These are phyloP conservation scores for Luffa acutangula DNA, from an alignment of 306 rosid species.

Conservation along the genomic window DNA sequence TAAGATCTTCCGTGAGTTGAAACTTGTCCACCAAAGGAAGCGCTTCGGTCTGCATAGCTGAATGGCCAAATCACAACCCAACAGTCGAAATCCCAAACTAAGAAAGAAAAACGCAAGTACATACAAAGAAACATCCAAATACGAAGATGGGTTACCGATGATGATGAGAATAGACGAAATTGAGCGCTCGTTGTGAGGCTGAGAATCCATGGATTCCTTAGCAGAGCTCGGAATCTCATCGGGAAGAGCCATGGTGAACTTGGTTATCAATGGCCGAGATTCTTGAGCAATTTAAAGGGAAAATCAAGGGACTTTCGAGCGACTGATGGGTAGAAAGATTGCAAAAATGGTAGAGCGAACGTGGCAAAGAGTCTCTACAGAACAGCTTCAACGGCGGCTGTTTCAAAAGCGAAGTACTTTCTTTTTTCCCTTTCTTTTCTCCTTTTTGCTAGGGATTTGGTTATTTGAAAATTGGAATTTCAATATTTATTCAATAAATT, in stretches of 20 bases:
- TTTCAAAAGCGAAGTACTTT: neutral
- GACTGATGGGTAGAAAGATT: neutral
- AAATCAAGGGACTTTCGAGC: neutral
- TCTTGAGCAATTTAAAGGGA: neutral
- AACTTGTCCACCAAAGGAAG: constrained; percentile 70
- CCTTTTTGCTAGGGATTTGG: neutral
- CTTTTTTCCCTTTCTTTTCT: neutral
- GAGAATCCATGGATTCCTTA: constrained; percentile 29
- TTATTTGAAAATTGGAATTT: neutral
- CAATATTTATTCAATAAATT: neutral
- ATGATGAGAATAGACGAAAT: constrained; percentile 58
- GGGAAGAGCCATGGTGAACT: constrained; percentile 26
- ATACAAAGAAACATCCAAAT: neutral
- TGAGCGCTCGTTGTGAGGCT: constrained; percentile 26
- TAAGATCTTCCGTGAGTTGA: constrained; percentile 48
- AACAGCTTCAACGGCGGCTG: constrained; percentile 2
- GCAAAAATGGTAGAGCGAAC: neutral
- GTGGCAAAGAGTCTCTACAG: neutral
- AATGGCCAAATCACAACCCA: constrained; percentile 8
- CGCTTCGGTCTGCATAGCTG: constrained; percentile 98
- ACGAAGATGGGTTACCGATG: constrained; percentile 34
- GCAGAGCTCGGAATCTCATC: constrained; percentile 32
- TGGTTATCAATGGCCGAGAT: neutral
- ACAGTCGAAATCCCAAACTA: neutral
- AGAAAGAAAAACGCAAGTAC: neutral